These are phyloP conservation scores for Plectosphaerella plurivora DNA, from an alignment of 2,329 filamentous ascomycete genomes.

Conservation along the genomic window DNA sequence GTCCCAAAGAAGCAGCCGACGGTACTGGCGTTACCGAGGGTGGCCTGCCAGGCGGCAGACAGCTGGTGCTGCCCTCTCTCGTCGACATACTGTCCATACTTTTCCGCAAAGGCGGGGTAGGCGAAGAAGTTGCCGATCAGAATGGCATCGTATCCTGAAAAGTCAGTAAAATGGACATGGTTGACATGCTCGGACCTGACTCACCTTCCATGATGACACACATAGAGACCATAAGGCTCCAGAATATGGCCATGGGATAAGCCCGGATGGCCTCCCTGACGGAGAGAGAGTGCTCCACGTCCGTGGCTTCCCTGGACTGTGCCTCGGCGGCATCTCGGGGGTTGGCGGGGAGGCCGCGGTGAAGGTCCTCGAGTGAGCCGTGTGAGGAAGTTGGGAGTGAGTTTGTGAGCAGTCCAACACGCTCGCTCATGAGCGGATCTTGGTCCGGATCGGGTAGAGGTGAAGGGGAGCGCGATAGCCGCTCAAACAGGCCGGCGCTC, in stretches of 20 bases:
- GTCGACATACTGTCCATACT: constrained; percentile 19
- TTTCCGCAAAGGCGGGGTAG: constrained; percentile 22
- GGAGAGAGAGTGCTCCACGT: constrained; percentile 9
- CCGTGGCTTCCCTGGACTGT: constrained; percentile 5
- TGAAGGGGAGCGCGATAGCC: neutral
- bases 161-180: neutral
- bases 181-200: neutral
- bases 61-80: constrained; percentile 26
- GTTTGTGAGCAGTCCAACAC: neutral
- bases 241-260: constrained; percentile 20
- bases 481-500: neutral
- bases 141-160: constrained; percentile 8
- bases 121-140: constrained; percentile 18
- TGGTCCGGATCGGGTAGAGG: neutral
- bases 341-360: neutral
- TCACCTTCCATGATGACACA: constrained; percentile 25
- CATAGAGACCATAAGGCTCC: constrained; percentile 17
- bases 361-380: neutral
- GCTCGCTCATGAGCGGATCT: neutral
- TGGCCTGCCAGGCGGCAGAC: constrained; percentile 40
- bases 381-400: too few species aligned
- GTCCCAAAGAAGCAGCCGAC: constrained; percentile 43
- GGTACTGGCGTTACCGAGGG: constrained; percentile 33
- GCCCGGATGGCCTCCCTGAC: constrained; percentile 9
- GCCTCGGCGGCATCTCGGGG: constrained; percentile 2